Evolutionary conservation across 352 stramenopile genomes (phyloP), one percentile per base, ranked within the genome.

Genomic region (Globisporangium middletonii): DNA sequence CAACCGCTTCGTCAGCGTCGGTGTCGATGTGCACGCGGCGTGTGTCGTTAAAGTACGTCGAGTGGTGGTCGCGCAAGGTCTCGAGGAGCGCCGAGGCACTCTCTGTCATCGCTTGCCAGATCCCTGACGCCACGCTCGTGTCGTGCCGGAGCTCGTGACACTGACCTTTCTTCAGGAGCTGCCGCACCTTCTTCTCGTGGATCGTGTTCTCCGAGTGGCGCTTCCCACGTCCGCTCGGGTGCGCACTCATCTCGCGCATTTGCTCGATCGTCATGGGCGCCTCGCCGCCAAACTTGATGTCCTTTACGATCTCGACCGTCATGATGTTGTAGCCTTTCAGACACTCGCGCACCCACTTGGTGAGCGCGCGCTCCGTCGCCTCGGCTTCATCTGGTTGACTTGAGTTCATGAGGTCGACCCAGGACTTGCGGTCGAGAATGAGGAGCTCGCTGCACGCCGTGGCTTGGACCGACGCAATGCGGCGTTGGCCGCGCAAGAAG

Each of bases 271-370:
- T 77, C n/a, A 72, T 61, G 2, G 67, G 69, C 26, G 63, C 69
- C 16, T 45, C 54, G 5, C 50, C 53, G 5, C 69, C 64, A 44
- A 71, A 66, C 50, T 83, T 85, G 57, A 88, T 83, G 44, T 86
- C 72, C 60, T 89, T 87, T 15, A 88, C 73, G 35, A 85, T 85
- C 47, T 86, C 75, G 13, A 89, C 73, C 0, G 77, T 83, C 73
- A 87, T 86, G 53, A 84, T 62, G 50, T 85, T 88, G 64, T 89
- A 89, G 26, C 71, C 73, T 48, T 84, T 83, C 3, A 89, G 60
- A 50, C 79, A 86, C 12, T 74, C 69, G 9, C 75, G 72, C 11
- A 88, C 79, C 79, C 79, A 89, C 7, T 78, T 62, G 2, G 78
- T 51, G 3, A 89, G 46, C 0, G 67, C 53, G 5, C 53, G 57